Evolutionary conservation across 495 filamentous ascomycete genomes (phyloP).

Genomic region (Penicillium turbatum): DNA sequence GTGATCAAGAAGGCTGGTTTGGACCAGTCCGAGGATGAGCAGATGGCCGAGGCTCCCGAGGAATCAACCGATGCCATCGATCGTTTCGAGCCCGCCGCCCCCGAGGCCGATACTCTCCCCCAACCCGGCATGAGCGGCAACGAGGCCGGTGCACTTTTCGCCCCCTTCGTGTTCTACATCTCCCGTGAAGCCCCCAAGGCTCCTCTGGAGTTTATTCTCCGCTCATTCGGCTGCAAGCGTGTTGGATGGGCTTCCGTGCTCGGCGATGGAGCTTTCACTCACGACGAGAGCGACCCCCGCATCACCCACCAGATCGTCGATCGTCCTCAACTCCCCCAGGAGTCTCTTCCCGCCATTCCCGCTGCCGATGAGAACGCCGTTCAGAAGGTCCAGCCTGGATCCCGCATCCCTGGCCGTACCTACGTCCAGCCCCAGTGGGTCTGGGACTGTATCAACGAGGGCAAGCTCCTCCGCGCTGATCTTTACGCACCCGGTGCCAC

Average conservation of each 20-base stretch:
- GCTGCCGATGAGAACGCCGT: conserved; percentile 48
- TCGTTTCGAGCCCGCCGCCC: conserved; percentile 74
- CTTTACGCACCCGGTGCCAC: conserved; percentile 85
- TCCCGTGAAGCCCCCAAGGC: conserved; percentile 90
- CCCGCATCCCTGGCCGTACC: conserved; percentile 77
- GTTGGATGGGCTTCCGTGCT: conserved; percentile 89
- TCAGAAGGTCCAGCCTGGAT: conserved; percentile 45
- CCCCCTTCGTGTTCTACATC: conserved; percentile 83
- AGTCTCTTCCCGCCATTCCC: conserved; percentile 53
- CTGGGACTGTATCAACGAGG: conserved; percentile 92
- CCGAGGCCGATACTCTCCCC: conserved; percentile 76
- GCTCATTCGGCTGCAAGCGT: conserved; percentile 91
- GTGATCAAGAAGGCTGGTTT: conserved; percentile 44
- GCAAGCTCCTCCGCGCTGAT: conserved; percentile 79
- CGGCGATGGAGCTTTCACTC: conserved; percentile 87
- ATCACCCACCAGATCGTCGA: conserved; percentile 98
- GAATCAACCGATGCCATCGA: conserved; percentile 69
- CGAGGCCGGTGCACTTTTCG: conserved; percentile 64
- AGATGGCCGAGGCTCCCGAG: conserved; percentile 38
- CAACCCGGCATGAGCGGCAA: conserved; percentile 66
- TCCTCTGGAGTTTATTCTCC: conserved; percentile 88
- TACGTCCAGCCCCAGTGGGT: conserved; percentile 98
- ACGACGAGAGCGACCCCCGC: conserved; percentile 74
- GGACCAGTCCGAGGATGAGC: conserved; percentile 41
- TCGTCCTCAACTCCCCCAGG: conserved; percentile 67